A percentile compares a stretch with the other conserved stretches of the same genome.
These are phyloP conservation scores for Pythium phragmiticola DNA, from an alignment of 352 stramenopile genomes.

Conservation along the genomic window DNA sequence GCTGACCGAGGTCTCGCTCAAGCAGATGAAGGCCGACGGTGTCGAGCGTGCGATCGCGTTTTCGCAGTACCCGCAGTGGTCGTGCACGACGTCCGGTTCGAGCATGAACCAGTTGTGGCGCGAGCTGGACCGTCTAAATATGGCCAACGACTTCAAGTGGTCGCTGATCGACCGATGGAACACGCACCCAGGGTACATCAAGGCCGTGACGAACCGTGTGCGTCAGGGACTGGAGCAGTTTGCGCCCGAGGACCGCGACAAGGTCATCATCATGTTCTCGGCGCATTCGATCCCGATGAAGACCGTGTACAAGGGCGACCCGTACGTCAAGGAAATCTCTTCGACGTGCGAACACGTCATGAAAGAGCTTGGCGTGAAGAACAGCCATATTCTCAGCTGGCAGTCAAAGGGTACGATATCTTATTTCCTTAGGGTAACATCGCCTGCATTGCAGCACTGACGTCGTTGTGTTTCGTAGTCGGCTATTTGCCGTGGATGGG, in stretches of 20 bases:
- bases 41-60: slow-evolving; percentile 97
- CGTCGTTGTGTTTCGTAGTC: slow-evolving; percentile 45
- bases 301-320: slow-evolving; percentile 87
- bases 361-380: slow-evolving; percentile 60
- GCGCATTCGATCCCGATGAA: slow-evolving; percentile 90
- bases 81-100: slow-evolving; percentile 96
- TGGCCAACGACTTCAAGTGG: slow-evolving; percentile 85
- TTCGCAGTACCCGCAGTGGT: slow-evolving; percentile 99
- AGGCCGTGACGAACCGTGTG: slow-evolving; percentile 91
- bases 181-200: slow-evolving; percentile 95
- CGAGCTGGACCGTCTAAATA: slow-evolving; percentile 81
- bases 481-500: slow-evolving; percentile 98
- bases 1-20: slow-evolving; percentile 95
- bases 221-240: slow-evolving; percentile 91
- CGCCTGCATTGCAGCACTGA: neutral
- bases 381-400: slow-evolving; percentile 92
- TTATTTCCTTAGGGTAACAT: neutral
- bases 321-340: slow-evolving; percentile 86
- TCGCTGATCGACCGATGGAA: slow-evolving; percentile 93
- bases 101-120: slow-evolving; percentile 92
- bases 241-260: slow-evolving; percentile 84
- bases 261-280: slow-evolving; percentile 90
- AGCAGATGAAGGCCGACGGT: slow-evolving; percentile 93
- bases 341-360: slow-evolving; percentile 75
- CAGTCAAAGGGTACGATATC: slow-evolving; percentile 86